Evolutionary conservation across 805 yeast genomes (phyloP).

Genomic region (Barnettozyma californica): DNA sequence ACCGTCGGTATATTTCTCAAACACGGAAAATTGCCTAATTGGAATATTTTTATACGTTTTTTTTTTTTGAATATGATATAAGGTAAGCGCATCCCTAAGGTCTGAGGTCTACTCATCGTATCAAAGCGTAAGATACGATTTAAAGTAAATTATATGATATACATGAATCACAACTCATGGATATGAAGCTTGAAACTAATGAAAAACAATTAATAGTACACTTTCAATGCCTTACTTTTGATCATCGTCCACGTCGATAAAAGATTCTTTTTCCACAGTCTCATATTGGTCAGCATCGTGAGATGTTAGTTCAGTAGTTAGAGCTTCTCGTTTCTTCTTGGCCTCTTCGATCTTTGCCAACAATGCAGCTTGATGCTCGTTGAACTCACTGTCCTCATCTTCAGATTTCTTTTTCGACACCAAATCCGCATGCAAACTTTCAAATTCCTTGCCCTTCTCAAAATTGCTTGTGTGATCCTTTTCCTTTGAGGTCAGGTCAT

Average conservation of each 20-base stretch:
- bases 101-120: no score
- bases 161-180: no score
- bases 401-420: constrained; percentile 3
- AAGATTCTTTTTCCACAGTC: constrained; percentile 17
- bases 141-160: no score
- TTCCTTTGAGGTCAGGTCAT: neutral
- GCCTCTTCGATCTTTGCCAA: constrained; percentile 18
- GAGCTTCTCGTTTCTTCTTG: constrained; percentile 15
- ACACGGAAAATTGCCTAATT: no score
- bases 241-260: neutral
- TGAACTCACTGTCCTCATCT: constrained; percentile 9
- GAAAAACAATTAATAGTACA: neutral
- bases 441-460: neutral
- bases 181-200: neutral
- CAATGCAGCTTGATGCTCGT: constrained; percentile 13
- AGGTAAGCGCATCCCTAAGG: no score
- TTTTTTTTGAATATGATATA: no score
- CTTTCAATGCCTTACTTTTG: neutral
- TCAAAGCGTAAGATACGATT: no score
- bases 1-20: no score
- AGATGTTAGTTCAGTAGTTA: constrained; percentile 14
- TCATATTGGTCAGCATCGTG: constrained; percentile 13
- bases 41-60: no score
- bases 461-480: neutral
- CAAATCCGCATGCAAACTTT: neutral